Evolutionary conservation across 106 monocot genomes (phyloP).

Genomic region (Phalaenopsis aphrodite): DNA sequence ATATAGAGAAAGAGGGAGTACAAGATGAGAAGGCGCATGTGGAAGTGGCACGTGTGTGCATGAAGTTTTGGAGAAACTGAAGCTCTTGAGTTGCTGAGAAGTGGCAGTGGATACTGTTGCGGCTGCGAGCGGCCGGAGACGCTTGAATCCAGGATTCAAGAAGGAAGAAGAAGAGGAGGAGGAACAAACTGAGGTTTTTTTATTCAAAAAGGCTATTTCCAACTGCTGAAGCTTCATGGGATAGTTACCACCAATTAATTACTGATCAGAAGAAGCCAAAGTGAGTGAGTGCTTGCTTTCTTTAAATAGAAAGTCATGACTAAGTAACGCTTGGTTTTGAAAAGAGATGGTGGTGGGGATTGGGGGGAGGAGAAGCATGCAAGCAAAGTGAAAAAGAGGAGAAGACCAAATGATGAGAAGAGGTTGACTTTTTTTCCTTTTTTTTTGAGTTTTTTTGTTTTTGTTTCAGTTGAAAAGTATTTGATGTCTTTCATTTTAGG

Average conservation of each 20-base stretch:
- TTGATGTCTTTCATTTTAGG: slow-evolving; percentile 8
- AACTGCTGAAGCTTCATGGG: slow-evolving; percentile 26
- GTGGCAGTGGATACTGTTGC: neutral
- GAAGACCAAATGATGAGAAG: slow-evolving; percentile 1
- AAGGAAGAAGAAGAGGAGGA: slow-evolving; percentile 11
- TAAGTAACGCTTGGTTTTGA: neutral
- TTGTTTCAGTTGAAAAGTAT: slow-evolving; percentile 8
- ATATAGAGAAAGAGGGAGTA: neutral
- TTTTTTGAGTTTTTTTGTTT: neutral
- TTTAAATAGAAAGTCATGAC: neutral
- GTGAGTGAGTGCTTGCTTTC: neutral
- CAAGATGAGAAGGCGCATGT: too few species aligned
- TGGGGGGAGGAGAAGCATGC: slow-evolving; percentile 11
- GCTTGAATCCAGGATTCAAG: slow-evolving; percentile 3
- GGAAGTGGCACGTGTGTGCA: too few species aligned
- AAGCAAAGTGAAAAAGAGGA: neutral
- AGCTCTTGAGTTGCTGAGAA: too few species aligned
- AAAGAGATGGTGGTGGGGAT: neutral
- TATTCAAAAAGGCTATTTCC: slow-evolving; percentile 5
- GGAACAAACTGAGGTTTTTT: neutral
- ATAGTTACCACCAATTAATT: neutral
- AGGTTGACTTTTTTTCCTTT: neutral
- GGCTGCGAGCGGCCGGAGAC: slow-evolving; percentile 6
- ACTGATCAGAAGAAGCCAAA: neutral
- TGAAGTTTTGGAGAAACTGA: too few species aligned